Percentiles rank a stretch among this genome's conserved stretches.
Evolutionary conservation across 2,329 filamentous ascomycete species (phyloP).

Genomic region (Botrytis medusae): DNA sequence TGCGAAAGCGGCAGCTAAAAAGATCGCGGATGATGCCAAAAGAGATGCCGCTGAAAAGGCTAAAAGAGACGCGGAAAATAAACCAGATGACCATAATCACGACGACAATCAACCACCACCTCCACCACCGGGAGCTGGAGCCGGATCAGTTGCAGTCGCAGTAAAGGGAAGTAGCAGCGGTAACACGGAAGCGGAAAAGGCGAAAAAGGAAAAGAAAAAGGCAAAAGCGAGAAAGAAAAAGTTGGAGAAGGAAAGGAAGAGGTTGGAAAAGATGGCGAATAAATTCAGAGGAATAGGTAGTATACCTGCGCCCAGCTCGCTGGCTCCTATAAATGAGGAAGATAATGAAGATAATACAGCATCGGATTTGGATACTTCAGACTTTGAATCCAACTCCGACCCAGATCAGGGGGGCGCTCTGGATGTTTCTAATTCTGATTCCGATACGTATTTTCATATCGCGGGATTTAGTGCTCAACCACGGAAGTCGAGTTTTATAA

Average conservation of each 20-base stretch:
- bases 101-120: neutral
- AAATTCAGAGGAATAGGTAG: too few species aligned
- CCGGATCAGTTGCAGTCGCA: neutral
- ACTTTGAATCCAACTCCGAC: neutral
- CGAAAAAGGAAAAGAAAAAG: neutral
- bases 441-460: neutral
- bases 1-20: neutral
- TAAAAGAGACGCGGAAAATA: neutral
- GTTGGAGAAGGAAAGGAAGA: neutral
- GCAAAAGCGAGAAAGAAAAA: neutral
- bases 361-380: neutral
- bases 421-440: neutral
- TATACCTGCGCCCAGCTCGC: too few species aligned
- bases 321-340: neutral
- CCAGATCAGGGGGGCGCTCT: too few species aligned
- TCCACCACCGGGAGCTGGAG: neutral
- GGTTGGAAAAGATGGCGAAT: neutral
- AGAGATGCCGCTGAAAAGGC: neutral
- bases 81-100: neutral
- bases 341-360: neutral
- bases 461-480: neutral
- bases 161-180: neutral
- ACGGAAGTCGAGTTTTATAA: neutral
- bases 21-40: neutral
- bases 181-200: neutral